phyloP scores from a whole-genome alignment of 257 asterid genomes.

The Nicotiana obtusifolia region DNA sequence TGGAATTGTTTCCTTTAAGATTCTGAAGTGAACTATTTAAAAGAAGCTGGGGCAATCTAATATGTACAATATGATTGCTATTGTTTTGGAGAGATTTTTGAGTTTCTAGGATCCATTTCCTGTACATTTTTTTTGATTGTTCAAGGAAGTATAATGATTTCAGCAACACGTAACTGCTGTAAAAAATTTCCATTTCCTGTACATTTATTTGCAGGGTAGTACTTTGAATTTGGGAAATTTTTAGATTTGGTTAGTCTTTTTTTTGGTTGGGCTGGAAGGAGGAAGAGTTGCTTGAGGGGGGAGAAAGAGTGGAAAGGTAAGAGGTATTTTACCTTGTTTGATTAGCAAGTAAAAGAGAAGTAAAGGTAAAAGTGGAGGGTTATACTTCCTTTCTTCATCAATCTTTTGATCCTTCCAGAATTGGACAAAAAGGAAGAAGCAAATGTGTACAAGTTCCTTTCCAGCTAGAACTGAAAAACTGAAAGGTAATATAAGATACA shows the following conservation, averaged over 20 bases:
- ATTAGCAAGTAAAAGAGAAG: neutral
- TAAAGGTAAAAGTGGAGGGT: constrained; percentile 1
- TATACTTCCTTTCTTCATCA: neutral
- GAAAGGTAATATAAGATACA: neutral
- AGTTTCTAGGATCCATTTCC: neutral
- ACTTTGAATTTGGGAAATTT: neutral
- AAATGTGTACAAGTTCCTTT: neutral
- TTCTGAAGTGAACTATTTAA: neutral
- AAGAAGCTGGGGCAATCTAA: neutral
- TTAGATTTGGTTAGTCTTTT: neutral
- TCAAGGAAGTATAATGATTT: too few species aligned
- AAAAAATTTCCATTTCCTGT: neutral
- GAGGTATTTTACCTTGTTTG: neutral
- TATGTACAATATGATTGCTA: neutral
- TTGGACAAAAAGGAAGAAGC: neutral
- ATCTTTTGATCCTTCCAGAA: neutral
- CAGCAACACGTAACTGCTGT: too few species aligned
- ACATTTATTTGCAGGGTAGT: neutral
- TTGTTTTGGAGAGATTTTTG: neutral
- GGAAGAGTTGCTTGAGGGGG: neutral
- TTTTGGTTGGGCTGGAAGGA: neutral
- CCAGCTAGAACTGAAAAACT: neutral
- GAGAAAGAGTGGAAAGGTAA: neutral
- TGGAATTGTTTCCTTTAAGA: neutral
- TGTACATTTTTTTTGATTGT: neutral